Percentiles rank a stretch among this genome's conserved stretches.
Conservation (phyloP, 176 grass and related monocot species). For the barley (Hordeum vulgare) region MorexV3_pseudomolecules_assembly NC_058524.1:189547452-189547951, state of each 20-base stretch:
- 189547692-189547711: slow-evolving; percentile 26
- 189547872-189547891: slow-evolving; percentile 34
- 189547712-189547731: slow-evolving; percentile 31
- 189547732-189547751: slow-evolving; percentile 19
- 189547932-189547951: slow-evolving; percentile 41
- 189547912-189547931: slow-evolving; percentile 50
- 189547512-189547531: not conserved
- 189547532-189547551: slow-evolving; percentile 38
- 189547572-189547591: slow-evolving; percentile 38
- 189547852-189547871: slow-evolving; percentile 53
- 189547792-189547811: slow-evolving; percentile 69
- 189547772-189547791: slow-evolving; percentile 65
- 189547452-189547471: not conserved
- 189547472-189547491: slow-evolving; percentile 1
- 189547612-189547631: slow-evolving; percentile 37
- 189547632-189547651: slow-evolving; percentile 48
- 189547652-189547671: slow-evolving; percentile 19
- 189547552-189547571: slow-evolving; percentile 54
- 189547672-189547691: not conserved
- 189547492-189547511: not conserved
- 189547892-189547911: slow-evolving; percentile 49
- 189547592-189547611: slow-evolving; percentile 54
- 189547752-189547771: slow-evolving; percentile 48
- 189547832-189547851: slow-evolving; percentile 46
- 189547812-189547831: slow-evolving; percentile 18